These are phyloP conservation scores for Fusarium dlaminii DNA, from an alignment of 2,329 filamentous ascomycete genomes.

Conservation along the genomic window DNA sequence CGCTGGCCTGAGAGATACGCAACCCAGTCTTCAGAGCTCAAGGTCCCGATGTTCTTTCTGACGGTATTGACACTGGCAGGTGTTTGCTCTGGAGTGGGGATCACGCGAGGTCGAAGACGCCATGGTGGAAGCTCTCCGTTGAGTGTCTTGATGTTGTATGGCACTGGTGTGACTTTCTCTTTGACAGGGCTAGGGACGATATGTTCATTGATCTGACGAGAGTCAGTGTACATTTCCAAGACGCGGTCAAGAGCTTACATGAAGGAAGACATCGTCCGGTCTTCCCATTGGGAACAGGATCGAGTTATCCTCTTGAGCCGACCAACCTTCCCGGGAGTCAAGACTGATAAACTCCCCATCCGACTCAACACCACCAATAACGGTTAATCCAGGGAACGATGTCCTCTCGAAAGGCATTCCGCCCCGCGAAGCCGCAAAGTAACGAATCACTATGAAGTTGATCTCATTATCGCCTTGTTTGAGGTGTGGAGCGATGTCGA, in stretches of 20 bases:
- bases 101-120: background rate
- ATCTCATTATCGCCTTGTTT: background rate
- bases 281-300: background rate
- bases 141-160: background rate
- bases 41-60: background rate
- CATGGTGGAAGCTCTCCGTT: background rate
- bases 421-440: background rate
- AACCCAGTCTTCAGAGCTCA: background rate
- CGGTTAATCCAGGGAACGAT: background rate
- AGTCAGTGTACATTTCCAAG: fast-evolving
- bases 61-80: background rate
- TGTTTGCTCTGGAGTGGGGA: background rate
- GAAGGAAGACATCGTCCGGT: background rate
- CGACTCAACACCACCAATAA: background rate
- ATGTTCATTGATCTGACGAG: background rate
- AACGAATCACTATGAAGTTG: background rate
- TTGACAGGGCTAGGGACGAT: background rate
- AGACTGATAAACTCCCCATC: background rate
- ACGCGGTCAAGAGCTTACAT: background rate
- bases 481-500: background rate
- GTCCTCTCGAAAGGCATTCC: background rate
- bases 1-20: fast-evolving
- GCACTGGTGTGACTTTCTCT: background rate
- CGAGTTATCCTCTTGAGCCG: background rate
- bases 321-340: background rate